Evolutionary conservation across 2,329 filamentous ascomycete genomes (phyloP), one percentile per base, ranked within the genome.

Genomic region (Penicillium occitanis): DNA sequence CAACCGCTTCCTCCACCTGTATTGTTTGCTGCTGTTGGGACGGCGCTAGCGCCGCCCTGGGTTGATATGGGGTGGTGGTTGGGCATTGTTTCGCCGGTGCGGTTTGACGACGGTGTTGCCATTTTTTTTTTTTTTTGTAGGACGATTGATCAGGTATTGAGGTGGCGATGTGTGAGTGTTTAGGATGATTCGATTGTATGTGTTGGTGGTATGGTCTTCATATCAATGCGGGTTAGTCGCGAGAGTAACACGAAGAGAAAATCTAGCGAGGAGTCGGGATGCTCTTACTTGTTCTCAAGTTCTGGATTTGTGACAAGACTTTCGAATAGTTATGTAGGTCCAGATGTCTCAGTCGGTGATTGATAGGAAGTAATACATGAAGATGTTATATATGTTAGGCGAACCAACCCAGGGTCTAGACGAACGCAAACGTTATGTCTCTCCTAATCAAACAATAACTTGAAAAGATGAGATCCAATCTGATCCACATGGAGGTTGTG

Each of bases 11-110:
- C 66, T n/a, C 66, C 66, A 17, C 61, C 66, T 3, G 67, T 53
- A 50, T 68, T 68, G 44, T 68, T 68, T 17, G 67, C 67, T 3
- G 67, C 64, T 13, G 66, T 68, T 11, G 67, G 64, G 30, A 60
- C 35, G 17, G 61, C 53, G 25, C 67, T 68, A 50, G 67, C 64
- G 19, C 67, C 67, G 19, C 67, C 67, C 40, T 66, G 42, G 8
- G 62, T 66, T 14, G 66, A 48, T 11, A 28, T 64, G 7, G 58
- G 58, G 6, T 50, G 6, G n/a, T 64, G 66, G 14, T 68, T 68
- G 1, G 57, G 57, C 40, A 19, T 62, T 14, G 57, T 44, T 37
- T 66, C 64, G 37, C 48, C 48, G 50, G 17, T 37, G 10, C 37
- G 42, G 13, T 19, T 48, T 22, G 62, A 64, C 10, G 63, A 60